phyloP scores from a whole-genome alignment of 2,329 filamentous ascomycete species.

The Sarocladium brachiariae region DNA sequence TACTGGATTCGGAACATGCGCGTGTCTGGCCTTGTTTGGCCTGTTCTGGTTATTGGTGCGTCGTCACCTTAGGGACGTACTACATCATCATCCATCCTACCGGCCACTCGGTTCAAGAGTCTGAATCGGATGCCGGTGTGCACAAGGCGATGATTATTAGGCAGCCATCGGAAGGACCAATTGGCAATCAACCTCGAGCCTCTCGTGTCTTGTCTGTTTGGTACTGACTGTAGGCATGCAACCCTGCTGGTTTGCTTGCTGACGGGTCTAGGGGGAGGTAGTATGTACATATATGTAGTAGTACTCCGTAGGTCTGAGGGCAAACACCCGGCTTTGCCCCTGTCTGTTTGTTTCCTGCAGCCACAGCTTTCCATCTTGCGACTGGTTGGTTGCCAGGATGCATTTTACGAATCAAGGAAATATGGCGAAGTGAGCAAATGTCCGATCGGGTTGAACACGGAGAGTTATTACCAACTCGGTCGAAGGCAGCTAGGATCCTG shows the following conservation, averaged over 20 bases:
- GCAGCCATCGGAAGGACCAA: no score
- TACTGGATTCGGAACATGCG: not conserved
- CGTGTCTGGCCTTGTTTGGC: not conserved
- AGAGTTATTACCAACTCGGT: not conserved
- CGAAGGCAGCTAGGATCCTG: no score
- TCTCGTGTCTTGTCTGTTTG: no score
- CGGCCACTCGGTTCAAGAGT: not conserved
- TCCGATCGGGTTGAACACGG: not conserved
- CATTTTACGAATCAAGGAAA: not conserved
- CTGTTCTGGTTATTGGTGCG: not conserved
- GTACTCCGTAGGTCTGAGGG: no score
- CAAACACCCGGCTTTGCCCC: not conserved
- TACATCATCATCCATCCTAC: not conserved
- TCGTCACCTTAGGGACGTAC: no score
- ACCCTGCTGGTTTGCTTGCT: not conserved
- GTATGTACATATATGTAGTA: not conserved
- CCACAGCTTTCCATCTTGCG: not conserved
- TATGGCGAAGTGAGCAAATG: not conserved
- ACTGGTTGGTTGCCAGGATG: not conserved
- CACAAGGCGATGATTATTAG: no score
- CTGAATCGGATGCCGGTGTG: no score
- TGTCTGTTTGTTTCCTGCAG: slow-evolving; percentile 8
- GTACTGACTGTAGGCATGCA: no score
- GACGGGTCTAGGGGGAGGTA: not conserved
- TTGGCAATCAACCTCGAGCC: not conserved